Evolutionary conservation across 78 protist genomes (phyloP).

Genomic region (Polysphondylium violaceum): DNA sequence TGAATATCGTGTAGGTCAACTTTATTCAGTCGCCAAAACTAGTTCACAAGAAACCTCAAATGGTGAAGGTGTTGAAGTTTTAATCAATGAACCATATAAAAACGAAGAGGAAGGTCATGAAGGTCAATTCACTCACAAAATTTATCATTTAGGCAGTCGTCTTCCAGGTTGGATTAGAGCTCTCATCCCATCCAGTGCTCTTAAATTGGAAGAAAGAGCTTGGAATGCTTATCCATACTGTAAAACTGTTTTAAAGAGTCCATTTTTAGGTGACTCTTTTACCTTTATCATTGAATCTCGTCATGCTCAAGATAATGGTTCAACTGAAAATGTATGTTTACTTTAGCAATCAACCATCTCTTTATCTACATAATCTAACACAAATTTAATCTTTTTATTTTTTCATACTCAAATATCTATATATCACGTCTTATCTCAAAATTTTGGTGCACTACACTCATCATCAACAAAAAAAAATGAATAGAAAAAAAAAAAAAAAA

Average conservation of each 20-base stretch:
- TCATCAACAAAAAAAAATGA: neutral
- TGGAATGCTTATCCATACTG: conserved; percentile 95
- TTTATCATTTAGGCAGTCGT: conserved; percentile 82
- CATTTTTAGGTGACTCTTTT: conserved; percentile 84
- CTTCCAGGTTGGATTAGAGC: conserved; percentile 83
- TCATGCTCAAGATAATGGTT: conserved; percentile 77
- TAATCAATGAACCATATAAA: conserved; percentile 88
- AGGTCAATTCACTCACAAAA: conserved; percentile 92
- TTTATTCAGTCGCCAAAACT: conserved; percentile 82
- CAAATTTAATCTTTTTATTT: neutral
- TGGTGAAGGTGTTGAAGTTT: conserved; percentile 91
- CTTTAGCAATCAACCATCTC: neutral
- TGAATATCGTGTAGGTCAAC: conserved; percentile 89
- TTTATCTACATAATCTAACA: neutral
- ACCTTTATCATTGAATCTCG: conserved; percentile 81
- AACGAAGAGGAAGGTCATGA: conserved; percentile 51
- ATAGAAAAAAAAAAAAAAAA: neutral
- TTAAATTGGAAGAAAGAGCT: conserved; percentile 89
- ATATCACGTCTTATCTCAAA: no score
- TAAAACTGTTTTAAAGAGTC: conserved; percentile 83
- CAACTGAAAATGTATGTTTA: conserved; percentile 62
- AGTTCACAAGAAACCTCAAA: conserved; percentile 74
- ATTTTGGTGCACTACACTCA: no score
- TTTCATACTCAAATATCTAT: neutral
- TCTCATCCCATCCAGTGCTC: conserved; percentile 85